A percentile compares a stretch with the other conserved stretches of the same genome.
Conservation (phyloP, 2,329 filamentous ascomycete species). For the Cladophialophora exuberans region DNA sequence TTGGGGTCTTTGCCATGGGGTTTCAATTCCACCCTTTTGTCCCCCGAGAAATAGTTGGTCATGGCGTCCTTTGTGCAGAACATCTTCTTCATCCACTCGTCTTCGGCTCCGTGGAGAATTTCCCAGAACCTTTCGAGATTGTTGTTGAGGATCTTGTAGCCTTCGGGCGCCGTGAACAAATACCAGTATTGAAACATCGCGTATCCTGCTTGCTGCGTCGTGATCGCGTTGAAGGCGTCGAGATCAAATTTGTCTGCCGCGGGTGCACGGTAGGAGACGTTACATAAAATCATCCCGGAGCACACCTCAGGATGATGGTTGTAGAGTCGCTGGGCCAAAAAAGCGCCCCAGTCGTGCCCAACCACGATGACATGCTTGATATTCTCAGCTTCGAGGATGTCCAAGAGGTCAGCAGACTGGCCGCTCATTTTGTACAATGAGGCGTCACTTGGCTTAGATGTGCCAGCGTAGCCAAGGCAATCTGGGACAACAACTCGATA, state of each 20-base stretch:
- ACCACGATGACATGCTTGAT: constrained; percentile 45
- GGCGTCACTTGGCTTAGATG: constrained; percentile 46
- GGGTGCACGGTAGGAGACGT: constrained; percentile 47
- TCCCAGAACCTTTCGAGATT: constrained; percentile 46
- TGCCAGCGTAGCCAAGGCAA: constrained; percentile 45
- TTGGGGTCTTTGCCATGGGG: constrained; percentile 39
- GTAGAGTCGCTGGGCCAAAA: constrained; percentile 46
- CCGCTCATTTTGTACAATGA: constrained; percentile 42
- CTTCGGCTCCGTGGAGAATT: constrained; percentile 39
- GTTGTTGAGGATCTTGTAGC: constrained; percentile 41
- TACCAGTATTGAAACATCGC: constrained; percentile 51
- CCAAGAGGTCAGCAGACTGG: constrained; percentile 44
- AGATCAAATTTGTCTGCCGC: constrained; percentile 40
- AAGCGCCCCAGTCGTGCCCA: constrained; percentile 57
- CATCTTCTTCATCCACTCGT: constrained; percentile 40
- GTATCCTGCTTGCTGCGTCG: constrained; percentile 42
- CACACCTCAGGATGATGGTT: constrained; percentile 47
- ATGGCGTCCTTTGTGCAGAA: constrained; percentile 44
- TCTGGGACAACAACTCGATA: constrained; percentile 47
- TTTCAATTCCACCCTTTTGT: constrained; percentile 36
- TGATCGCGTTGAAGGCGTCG: constrained; percentile 38
- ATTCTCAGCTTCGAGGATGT: constrained; percentile 47
- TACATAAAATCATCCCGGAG: constrained; percentile 47
- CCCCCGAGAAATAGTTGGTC: constrained; percentile 34
- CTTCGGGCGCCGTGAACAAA: constrained; percentile 48